Base-by-base conservation (phyloP, 768 basidiomycete species). In the Tephrocybe sp. region DNA sequence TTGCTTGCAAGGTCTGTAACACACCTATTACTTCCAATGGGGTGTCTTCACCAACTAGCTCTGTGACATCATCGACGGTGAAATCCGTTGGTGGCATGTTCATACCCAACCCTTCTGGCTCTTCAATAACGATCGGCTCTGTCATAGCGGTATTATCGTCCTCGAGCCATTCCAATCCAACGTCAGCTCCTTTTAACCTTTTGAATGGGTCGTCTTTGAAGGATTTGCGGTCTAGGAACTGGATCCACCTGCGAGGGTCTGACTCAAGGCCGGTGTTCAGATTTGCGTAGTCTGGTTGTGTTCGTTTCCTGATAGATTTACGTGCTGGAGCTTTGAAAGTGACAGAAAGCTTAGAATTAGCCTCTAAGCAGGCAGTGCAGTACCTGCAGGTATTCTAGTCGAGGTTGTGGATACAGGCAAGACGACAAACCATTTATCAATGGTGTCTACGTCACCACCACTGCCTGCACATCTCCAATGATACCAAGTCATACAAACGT, bases 1-100 rank as follows among this genome's bases (percentile, higher is more conserved):
- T 16, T 23, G 2, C 22, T 22, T 47, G 20, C 41, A 32, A 38
- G 9, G 40, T 55, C 23, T 53, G 41, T 17, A 45, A 61, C 76
- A 52, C 61, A 93, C 92, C 93, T 59, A 98, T 96, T 19, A 98
- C 96, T 68, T 97, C 93, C 16, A 98, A 76, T 0, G 89, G 83
- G 1, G 76, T 80, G 55, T 89, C 80, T 44, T 80, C 80, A 5
- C 95, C 96, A 36, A 98, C 79, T 22, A 83, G 71, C 51, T 87
- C 74, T 1, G 87, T 92, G 2, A 98, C 85, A 63, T 94, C 86
- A 49, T 80, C 75, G 35, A 97, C 89, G 0, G 84, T 86, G 48
- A 95, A 80, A 48, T 80, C 74, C 8, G 67, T 57, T 1, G 76
- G 67, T 2, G 95, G 95, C 85, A 98, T 90, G 64, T 83, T 85